Base-by-base conservation (phyloP, 2,329 filamentous ascomycete species). In the Lomentospora prolificans region DNA sequence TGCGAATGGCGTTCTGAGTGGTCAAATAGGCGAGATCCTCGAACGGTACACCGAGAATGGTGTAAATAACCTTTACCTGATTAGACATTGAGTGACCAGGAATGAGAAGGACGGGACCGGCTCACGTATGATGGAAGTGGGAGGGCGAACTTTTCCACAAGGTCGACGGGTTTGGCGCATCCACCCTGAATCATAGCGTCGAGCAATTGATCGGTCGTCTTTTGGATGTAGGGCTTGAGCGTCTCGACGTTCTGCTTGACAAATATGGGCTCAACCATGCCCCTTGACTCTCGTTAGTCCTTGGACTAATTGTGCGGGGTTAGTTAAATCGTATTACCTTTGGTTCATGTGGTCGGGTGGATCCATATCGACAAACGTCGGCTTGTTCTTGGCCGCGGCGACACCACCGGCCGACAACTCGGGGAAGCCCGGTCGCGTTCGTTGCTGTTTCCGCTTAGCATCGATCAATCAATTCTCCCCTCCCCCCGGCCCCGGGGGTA, bases 321-420 rank as follows among this genome's bases (percentile, higher is more conserved):
- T 46, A 54, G 30, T 33, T 33, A 6, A 12, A 7, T 12, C 12
- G 6, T 33, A 6, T 55, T 61, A 69, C 70, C 73, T 69, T 57
- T 78, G 73, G 12, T 66, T 62, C 69, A 72, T 75, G 57, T 78
- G 75, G 2, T 70, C 68, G 0, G 75, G 75, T 3, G 72, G 62
- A 57, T 78, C 74, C 72, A 78, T 76, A 60, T 78, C 74, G 4
- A 78, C 75, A 60, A 78, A 78, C 0, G 74, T 78, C 1, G 75
- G 72, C 56, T 70, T 73, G 36, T 70, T 72, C 59, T 75, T 74
- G n/a, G 70, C 74, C 6, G 75, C 75, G 36, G 67, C 65, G 58
- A 74, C 76, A 6, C 74, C 75, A 10, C 75, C 72, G 8, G 71
- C 68, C 53, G 65, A 70, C 53, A 78, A 67, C 58, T 78, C 75